These are phyloP conservation scores for Penicillium thymicola DNA, from an alignment of 2,329 filamentous ascomycete species.

Conservation along the genomic window DNA sequence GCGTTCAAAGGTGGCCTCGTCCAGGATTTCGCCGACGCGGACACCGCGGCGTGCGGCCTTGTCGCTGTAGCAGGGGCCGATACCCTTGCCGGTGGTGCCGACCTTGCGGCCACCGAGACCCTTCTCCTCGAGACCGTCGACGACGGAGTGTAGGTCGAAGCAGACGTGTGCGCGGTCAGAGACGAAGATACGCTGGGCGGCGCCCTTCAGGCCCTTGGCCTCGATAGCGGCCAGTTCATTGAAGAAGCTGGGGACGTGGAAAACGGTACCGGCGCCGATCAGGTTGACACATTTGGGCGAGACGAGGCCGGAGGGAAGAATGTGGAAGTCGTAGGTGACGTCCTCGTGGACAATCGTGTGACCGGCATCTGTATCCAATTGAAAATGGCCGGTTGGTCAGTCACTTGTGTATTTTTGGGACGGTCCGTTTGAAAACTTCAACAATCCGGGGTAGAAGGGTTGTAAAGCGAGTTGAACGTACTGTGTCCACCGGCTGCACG, in stretches of 20 bases:
- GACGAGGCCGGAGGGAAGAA: conserved; percentile 46
- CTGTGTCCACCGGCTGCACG: conserved; percentile 48
- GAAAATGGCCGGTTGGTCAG: conserved; percentile 9
- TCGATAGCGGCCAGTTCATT: conserved; percentile 45
- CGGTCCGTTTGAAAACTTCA: neutral
- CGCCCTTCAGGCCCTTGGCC: conserved; percentile 43
- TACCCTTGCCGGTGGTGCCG: conserved; percentile 50
- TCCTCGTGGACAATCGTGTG: conserved; percentile 49
- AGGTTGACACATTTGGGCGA: conserved; percentile 46
- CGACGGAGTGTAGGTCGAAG: conserved; percentile 45
- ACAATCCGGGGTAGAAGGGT: neutral
- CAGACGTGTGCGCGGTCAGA: conserved; percentile 47
- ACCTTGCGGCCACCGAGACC: conserved; percentile 46
- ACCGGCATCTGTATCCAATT: conserved; percentile 37
- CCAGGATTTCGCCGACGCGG: conserved; percentile 56
- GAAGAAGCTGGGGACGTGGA: conserved; percentile 49
- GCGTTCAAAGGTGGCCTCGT: conserved; percentile 54
- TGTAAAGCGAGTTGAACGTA: conserved; percentile 25
- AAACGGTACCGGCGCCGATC: conserved; percentile 47
- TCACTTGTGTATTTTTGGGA: neutral
- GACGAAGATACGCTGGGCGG: conserved; percentile 44
- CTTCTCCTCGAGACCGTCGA: conserved; percentile 47
- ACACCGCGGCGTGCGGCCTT: conserved; percentile 60
- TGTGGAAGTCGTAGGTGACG: conserved; percentile 50
- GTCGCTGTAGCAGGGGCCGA: conserved; percentile 60